These are phyloP conservation scores for Taphrina wiesneri DNA, from an alignment of 1,139 yeast genomes.

Conservation along the genomic window DNA sequence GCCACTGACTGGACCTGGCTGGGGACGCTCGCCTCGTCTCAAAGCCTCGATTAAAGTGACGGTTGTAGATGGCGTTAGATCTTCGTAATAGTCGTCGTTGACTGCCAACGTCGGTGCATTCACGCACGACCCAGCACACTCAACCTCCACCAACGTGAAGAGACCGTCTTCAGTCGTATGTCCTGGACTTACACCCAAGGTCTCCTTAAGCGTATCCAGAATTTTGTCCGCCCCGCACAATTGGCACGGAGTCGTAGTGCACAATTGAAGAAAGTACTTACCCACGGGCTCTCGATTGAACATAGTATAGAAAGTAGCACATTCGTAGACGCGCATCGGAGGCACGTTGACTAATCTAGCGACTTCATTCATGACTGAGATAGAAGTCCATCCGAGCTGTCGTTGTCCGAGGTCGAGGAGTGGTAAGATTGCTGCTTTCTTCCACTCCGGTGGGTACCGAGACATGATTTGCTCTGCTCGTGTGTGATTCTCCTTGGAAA, in stretches of 20 bases:
- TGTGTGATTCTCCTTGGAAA: conserved; percentile 64
- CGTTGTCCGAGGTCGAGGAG: conserved; percentile 84
- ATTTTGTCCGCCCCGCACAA: conserved; percentile 78
- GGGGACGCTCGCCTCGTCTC: conserved; percentile 62
- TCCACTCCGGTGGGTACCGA: conserved; percentile 68
- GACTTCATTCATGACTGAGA: conserved; percentile 89
- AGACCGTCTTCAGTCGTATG: conserved; percentile 74
- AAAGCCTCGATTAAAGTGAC: conserved; percentile 63
- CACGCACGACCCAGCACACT: conserved; percentile 89
- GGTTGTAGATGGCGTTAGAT: conserved; percentile 69
- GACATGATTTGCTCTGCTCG: conserved; percentile 68
- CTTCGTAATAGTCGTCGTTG: conserved; percentile 82
- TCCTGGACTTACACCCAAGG: conserved; percentile 70
- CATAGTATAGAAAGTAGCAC: conserved; percentile 91
- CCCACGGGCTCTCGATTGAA: conserved; percentile 87
- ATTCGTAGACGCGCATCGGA: conserved; percentile 93
- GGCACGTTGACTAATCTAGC: conserved; percentile 86
- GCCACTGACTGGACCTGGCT: conserved; percentile 69
- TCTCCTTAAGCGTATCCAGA: conserved; percentile 66
- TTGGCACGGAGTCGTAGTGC: conserved; percentile 91
- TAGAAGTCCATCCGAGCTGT: conserved; percentile 82
- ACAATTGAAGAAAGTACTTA: conserved; percentile 77
- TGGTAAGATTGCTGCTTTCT: conserved; percentile 88
- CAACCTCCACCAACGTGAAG: conserved; percentile 84
- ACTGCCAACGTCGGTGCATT: conserved; percentile 88